A percentile compares a stretch with the other conserved stretches of the same genome.
Conservation (phyloP, 805 yeast genomes). For the Priceomyces medius region DNA sequence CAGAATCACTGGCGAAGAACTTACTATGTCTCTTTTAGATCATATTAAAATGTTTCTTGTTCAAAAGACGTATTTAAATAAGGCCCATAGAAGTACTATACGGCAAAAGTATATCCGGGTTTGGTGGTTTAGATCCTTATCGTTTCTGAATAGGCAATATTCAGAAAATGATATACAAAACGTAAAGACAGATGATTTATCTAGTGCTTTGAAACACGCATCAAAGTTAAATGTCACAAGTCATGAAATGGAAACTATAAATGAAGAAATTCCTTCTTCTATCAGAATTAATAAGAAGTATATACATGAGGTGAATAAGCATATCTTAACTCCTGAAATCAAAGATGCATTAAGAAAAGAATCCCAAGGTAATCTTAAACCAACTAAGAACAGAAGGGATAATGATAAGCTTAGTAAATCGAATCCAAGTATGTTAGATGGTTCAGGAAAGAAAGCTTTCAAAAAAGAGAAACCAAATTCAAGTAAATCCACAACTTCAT, state of each 20-base stretch:
- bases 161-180: conserved; percentile 6
- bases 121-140: neutral
- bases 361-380: conserved; percentile 1
- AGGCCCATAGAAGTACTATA: neutral
- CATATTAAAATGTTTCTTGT: neutral
- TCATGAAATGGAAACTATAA: conserved; percentile 9
- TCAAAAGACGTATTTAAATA: neutral
- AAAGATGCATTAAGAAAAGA: conserved; percentile 12
- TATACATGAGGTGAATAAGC: conserved; percentile 10
- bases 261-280: conserved; percentile 6
- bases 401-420: neutral
- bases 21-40: too few relatives aligned
- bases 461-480: neutral
- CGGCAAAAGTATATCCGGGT: neutral
- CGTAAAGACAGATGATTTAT: conserved; percentile 9
- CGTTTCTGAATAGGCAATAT: neutral
- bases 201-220: conserved; percentile 12
- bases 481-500: too few relatives aligned
- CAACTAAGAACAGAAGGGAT: neutral
- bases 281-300: conserved; percentile 8
- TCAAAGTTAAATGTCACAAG: conserved; percentile 9
- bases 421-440: neutral
- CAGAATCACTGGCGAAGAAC: too few relatives aligned
- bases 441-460: neutral
- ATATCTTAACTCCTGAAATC: conserved; percentile 12